Evolutionary conservation across 192 early-diverging fungal genomes (phyloP).

Genomic region (Diversispora epigaea): DNA sequence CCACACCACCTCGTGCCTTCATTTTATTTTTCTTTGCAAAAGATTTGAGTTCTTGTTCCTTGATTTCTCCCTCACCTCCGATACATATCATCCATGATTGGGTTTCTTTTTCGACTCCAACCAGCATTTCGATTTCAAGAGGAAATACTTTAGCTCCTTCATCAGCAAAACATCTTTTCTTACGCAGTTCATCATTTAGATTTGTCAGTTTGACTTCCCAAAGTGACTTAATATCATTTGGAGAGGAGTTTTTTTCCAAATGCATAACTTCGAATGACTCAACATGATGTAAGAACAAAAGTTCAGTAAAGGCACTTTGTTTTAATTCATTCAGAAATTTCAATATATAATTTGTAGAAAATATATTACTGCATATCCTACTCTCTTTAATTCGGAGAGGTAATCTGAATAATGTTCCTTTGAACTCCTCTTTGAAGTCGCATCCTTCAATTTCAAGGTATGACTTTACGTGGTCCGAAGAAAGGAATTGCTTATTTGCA

Average conservation of each 20-base stretch:
- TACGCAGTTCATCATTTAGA: background rate
- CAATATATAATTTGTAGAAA: background rate
- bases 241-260: background rate
- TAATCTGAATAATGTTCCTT: conserved; percentile 36
- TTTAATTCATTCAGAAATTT: background rate
- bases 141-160: background rate
- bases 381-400: conserved; percentile 10
- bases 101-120: background rate
- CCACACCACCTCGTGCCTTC: background rate
- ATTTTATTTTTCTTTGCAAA: background rate
- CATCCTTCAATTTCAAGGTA: conserved; percentile 25
- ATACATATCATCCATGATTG: background rate
- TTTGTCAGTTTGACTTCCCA: background rate
- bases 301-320: background rate
- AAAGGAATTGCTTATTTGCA: background rate
- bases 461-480: conserved; percentile 16
- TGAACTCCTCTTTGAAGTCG: conserved; percentile 1
- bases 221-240: background rate
- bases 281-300: background rate
- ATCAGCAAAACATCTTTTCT: background rate
- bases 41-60: background rate
- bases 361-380: background rate
- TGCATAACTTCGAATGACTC: background rate
- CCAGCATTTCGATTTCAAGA: background rate
- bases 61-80: background rate